Percentiles rank a stretch among this genome's conserved stretches.
These are phyloP conservation scores for Gossypium schwendimanii DNA, from an alignment of 441 rosid genomes.

Conservation along the genomic window DNA sequence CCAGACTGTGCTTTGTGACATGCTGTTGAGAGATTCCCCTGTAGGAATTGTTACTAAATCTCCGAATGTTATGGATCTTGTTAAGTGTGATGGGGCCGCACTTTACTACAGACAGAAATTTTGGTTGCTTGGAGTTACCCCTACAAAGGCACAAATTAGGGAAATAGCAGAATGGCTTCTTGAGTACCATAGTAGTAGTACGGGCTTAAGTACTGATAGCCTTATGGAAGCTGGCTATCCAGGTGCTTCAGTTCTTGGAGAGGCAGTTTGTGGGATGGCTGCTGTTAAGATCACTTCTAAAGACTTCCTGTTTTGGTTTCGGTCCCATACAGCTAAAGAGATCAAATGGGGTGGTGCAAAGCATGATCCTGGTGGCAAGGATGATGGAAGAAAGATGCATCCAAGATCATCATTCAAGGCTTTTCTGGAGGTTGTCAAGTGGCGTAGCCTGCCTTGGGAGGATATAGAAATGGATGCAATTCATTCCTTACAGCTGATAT, in stretches of 20 bases:
- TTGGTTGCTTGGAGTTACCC: constrained; percentile 71
- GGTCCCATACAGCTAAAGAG: constrained; percentile 71
- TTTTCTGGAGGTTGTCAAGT: constrained; percentile 68
- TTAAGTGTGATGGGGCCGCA: constrained; percentile 80
- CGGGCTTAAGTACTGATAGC: constrained; percentile 77
- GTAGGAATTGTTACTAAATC: constrained; percentile 63
- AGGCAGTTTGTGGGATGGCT: constrained; percentile 71
- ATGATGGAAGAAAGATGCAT: constrained; percentile 71
- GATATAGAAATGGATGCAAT: constrained; percentile 86
- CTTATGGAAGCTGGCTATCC: constrained; percentile 81
- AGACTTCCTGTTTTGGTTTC: constrained; percentile 82
- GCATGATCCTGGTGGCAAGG: constrained; percentile 60
- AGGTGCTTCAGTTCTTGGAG: constrained; percentile 58
- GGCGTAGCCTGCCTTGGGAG: constrained; percentile 67
- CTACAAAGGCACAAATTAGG: constrained; percentile 59
- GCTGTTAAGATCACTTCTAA: constrained; percentile 48
- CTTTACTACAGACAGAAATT: constrained; percentile 48
- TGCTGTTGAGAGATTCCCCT: constrained; percentile 77
- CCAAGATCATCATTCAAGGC: constrained; percentile 90
- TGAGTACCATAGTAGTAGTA: constrained; percentile 48
- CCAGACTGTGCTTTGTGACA: constrained; percentile 75
- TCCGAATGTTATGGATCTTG: constrained; percentile 80
- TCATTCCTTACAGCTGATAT: constrained; percentile 79
- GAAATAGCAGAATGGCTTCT: constrained; percentile 65
- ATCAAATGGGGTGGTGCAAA: constrained; percentile 90